A percentile compares a stretch with the other conserved stretches of the same genome.
Conservation (phyloP, 208 protist genomes). For the Leishmania arabica region DNA sequence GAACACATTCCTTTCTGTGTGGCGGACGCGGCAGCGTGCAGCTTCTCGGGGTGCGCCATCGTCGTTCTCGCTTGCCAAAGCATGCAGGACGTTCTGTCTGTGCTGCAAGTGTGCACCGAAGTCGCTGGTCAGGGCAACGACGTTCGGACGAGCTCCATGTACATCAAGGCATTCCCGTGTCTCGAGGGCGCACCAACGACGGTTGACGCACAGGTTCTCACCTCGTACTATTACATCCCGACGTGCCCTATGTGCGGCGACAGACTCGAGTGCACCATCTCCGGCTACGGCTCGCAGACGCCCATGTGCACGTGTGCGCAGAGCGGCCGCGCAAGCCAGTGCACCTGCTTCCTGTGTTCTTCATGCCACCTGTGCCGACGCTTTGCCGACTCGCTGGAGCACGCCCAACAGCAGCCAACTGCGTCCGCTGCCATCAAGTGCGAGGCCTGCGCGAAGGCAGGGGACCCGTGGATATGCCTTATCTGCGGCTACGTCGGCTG, state of each 20-base stretch:
- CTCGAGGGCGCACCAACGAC: conserved; percentile 15
- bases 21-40: conserved; percentile 58
- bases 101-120: conserved; percentile 49
- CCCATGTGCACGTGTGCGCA: conserved; percentile 47
- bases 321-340: conserved; percentile 29
- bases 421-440: conserved; percentile 40
- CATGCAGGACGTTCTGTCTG: conserved; percentile 46
- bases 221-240: conserved; percentile 77
- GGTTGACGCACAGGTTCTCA: conserved; percentile 9
- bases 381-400: conserved; percentile 29
- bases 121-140: conserved; percentile 29
- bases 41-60: conserved; percentile 45
- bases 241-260: conserved; percentile 81
- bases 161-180: conserved; percentile 42
- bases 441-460: conserved; percentile 60
- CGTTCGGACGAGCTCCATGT: conserved; percentile 41
- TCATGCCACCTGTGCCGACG: conserved; percentile 67
- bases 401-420: conserved; percentile 15
- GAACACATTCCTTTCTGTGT: conserved; percentile 31
- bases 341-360: conserved; percentile 55
- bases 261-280: conserved; percentile 69
- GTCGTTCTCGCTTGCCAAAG: conserved; percentile 50
- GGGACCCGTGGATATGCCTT: conserved; percentile 91
- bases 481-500: conserved; percentile 94
- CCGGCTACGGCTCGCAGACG: conserved; percentile 45